Percentiles rank a stretch among this genome's conserved stretches.
Conservation (phyloP, 106 monocot species). For the Allium fistulosum region DNA sequence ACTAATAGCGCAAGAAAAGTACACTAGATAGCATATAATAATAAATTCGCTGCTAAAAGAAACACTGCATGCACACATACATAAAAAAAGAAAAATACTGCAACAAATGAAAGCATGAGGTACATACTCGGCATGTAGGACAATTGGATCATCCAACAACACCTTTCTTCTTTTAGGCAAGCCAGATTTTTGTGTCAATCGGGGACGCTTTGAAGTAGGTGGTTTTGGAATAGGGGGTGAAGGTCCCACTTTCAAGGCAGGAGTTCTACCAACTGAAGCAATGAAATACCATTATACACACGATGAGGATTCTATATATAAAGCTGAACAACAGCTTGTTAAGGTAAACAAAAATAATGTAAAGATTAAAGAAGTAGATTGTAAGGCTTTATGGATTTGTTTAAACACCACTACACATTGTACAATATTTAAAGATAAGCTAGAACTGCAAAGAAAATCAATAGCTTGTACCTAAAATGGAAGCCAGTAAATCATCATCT, state of each 20-base stretch:
- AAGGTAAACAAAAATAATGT: no score
- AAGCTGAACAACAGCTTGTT: no score
- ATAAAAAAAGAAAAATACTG: conserved; percentile 8
- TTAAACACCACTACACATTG: not conserved
- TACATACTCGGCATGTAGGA: conserved; percentile 96
- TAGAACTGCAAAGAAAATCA: not conserved
- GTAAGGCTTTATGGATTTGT: not conserved
- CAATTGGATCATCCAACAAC: conserved; percentile 84
- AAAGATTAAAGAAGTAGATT: no score
- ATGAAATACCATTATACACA: no score
- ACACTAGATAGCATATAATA: no score
- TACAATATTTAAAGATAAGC: not conserved
- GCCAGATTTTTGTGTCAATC: conserved; percentile 28
- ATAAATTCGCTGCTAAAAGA: no score
- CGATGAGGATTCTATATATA: no score
- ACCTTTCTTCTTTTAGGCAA: conserved; percentile 76
- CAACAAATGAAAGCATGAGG: not conserved
- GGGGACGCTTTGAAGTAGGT: conserved; percentile 54
- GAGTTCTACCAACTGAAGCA: conserved; percentile 58
- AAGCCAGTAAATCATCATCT: conserved; percentile 88
- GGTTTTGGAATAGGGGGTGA: conserved; percentile 36
- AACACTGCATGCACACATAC: no score
- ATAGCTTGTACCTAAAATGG: conserved; percentile 76
- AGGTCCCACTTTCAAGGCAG: conserved; percentile 37
- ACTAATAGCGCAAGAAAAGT: no score